These are phyloP conservation scores for Sordaria brevicollis DNA, from an alignment of 495 filamentous ascomycete species.

Conservation along the genomic window DNA sequence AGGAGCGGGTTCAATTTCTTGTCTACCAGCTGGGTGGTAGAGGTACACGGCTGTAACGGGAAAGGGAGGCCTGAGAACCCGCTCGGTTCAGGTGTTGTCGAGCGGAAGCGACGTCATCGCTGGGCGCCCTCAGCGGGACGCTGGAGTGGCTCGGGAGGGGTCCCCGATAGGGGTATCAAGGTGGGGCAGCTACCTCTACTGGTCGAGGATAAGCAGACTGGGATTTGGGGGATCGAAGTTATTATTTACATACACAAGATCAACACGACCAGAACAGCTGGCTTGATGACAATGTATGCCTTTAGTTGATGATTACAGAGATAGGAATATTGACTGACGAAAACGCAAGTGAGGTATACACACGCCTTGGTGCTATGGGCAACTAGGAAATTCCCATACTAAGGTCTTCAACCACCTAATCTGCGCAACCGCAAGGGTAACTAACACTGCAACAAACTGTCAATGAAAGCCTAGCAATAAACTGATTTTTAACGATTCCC, in stretches of 20 bases:
- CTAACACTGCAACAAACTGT: not conserved
- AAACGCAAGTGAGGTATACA: not conserved
- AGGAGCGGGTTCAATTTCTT: not conserved
- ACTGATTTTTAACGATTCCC: not conserved
- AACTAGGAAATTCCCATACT: not conserved
- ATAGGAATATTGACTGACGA: not conserved
- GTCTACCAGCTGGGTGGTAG: not conserved
- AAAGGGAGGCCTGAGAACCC: not conserved
- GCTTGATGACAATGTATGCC: not conserved
- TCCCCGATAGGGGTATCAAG: not conserved
- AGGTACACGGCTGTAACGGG: not conserved
- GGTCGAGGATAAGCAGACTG: not conserved
- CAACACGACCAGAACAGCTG: not conserved
- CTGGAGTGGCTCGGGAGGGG: not conserved
- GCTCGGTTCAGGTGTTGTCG: not conserved
- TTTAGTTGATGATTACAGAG: not conserved
- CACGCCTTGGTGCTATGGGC: not conserved
- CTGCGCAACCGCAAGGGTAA: not conserved
- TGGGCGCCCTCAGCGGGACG: not conserved
- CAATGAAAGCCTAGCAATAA: not conserved
- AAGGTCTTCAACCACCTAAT: not conserved
- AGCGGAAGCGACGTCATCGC: not conserved
- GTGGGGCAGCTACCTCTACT: not conserved
- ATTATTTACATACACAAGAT: not conserved
- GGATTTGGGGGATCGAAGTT: not conserved